Base-by-base conservation (phyloP, 2,329 filamentous ascomycete genomes). In the Exophiala bonariae region DNA sequence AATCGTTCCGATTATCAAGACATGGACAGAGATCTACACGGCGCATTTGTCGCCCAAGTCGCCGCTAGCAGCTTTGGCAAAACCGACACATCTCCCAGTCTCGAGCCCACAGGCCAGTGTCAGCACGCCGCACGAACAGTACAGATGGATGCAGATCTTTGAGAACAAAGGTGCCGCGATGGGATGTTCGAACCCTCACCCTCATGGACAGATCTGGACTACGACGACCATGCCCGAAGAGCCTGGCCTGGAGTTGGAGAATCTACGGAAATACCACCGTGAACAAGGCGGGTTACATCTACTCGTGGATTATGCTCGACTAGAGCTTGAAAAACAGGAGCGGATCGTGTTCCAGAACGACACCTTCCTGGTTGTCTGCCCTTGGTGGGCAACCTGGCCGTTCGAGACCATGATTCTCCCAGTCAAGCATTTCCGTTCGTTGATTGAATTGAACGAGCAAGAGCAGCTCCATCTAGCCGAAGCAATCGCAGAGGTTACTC, bases 91-190 rank as follows among this genome's bases (percentile, higher is more conserved):
- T 5, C 61, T 79, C 30, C 68, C 75, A 5, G 72, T 76, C 7
- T 65, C 72, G 30, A 69, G 71, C 17, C 67, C 73, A 8, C 68
- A 73, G 10, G 66, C 71, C 17, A 63, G 62, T 39, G 64, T 79
- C 14, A 58, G 71, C 6, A 70, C 72, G 20, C 85, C 89, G 3
- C 82, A 78, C 41, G 80, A 87, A 43, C 89, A 95, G 69, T 89
- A 95, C 61, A 82, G 87, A 44, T 97, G 95, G 72, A 96, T 99
- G 91, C 93, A 99, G 66, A 97, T 99, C 56, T 99, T 99, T 55
- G 93, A 99, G 73, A 99, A 99, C 76, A 99, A 99, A 72, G 93
- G 93, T 41, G 83, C 87, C 1, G 89, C 92, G 9, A 99, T 99
- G 93, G 93, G 93, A 41, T 99, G 93, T 75, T 97, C 92, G 1